Percentiles rank a stretch among this genome's conserved stretches.
Evolutionary conservation across 2,329 filamentous ascomycete genomes (phyloP).

Genomic region (Ceratocystis huliohia): DNA sequence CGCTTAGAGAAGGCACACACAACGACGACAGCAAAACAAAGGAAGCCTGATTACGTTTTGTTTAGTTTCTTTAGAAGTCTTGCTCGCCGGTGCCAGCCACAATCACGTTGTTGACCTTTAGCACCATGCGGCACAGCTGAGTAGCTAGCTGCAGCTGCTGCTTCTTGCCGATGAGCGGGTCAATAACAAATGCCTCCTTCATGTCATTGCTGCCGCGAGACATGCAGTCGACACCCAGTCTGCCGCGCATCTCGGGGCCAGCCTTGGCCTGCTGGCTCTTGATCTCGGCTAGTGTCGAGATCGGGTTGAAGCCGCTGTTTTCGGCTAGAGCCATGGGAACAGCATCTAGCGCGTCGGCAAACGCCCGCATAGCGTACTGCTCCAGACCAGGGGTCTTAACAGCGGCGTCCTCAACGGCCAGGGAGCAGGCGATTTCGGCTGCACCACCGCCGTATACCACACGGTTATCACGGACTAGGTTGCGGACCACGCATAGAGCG

Average conservation of each 20-base stretch:
- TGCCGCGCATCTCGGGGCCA: constrained; percentile 36
- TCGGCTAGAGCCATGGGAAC: constrained; percentile 93
- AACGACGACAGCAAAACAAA: neutral
- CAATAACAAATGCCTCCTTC: constrained; percentile 95
- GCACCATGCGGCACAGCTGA: constrained; percentile 93
- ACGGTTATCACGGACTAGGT: constrained; percentile 88
- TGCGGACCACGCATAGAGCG: constrained; percentile 92
- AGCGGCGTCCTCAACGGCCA: constrained; percentile 90
- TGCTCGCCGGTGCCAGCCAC: constrained; percentile 76
- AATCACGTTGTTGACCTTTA: constrained; percentile 96
- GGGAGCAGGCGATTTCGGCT: constrained; percentile 90
- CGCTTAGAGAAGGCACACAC: neutral
- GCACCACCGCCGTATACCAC: constrained; percentile 96
- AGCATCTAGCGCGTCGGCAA: constrained; percentile 84
- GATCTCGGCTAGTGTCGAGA: constrained; percentile 85
- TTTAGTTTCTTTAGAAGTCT: constrained; percentile 52
- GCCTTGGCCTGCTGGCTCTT: constrained; percentile 94
- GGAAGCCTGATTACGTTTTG: constrained; percentile 23
- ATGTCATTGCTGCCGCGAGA: constrained; percentile 89
- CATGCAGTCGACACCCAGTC: constrained; percentile 96
- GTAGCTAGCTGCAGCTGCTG: constrained; percentile 94
- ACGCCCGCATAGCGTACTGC: constrained; percentile 98
- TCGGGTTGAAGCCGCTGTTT: constrained; percentile 92
- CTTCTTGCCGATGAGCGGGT: constrained; percentile 94
- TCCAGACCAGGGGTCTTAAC: constrained; percentile 93